Evolutionary conservation across 768 basidiomycete species (phyloP), one percentile per base, ranked within the genome.

Genomic region (Dioszegia crocea): DNA sequence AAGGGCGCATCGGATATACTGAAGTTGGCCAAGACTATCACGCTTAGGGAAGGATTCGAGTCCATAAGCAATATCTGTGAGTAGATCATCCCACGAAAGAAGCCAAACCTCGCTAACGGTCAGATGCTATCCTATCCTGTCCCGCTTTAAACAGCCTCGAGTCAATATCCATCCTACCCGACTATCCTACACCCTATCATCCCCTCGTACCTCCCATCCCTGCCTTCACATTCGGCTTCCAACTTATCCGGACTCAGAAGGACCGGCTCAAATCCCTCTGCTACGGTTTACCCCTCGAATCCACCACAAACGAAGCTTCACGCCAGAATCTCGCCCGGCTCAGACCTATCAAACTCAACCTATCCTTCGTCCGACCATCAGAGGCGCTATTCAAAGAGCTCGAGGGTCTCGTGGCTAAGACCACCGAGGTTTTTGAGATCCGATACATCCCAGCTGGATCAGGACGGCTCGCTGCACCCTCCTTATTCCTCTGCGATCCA

Each of bases 211-310:
- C 51, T 4, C 52, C 64, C n/a, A 30, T 63, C 16, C 39, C 50
- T 4, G 36, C 59, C 27, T 65, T 68, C 45, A 39, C 45, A n/a
- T 68, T 68, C 46, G 66, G 66, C 8, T 31, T 68, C 17, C 66
- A 68, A 46, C 61, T 68, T 21, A 49, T 68, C n/a, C 63, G 58
- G 10, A 53, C 16, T 23, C 44, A 14, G 39, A 51, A 24, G 51
- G 29, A 14, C 60, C 54, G 17, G 17, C 60, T 27, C n/a, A 33
- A 23, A 41, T 36, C 33, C 23, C 41, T 64, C 8, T 48, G 44
- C 21, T 53, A 61, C 49, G 66, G 66, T 12, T 46, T 68, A 1
- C 63, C 61, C 1, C 49, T 53, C 21, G 51, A 53, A 27, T 24
- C 38, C 8, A 40, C 36, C 51, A 53, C 51, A 5, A 53, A 53